phyloP scores from a whole-genome alignment of 73 alveolate species.

The Paramecium pentaurelia region DNA sequence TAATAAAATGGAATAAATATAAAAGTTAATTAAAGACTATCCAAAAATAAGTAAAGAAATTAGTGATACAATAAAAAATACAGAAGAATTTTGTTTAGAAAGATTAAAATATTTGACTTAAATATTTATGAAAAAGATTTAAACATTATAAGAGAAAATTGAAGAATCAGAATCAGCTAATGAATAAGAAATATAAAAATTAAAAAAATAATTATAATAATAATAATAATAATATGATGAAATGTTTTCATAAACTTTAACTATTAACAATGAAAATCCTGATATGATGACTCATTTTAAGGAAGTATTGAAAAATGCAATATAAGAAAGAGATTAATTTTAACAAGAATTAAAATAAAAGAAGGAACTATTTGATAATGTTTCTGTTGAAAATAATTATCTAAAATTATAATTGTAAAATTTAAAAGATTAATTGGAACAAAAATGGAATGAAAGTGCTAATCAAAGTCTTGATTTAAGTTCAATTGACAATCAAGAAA shows the following conservation, averaged over 20 bases:
- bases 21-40: neutral
- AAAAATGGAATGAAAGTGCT: neutral
- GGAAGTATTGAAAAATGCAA: neutral
- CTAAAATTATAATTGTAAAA: neutral
- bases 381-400: neutral
- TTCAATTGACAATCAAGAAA: neutral
- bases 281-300: conserved; percentile 11
- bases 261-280: neutral
- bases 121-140: neutral
- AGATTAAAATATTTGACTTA: neutral
- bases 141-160: neutral
- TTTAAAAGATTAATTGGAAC: neutral
- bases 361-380: neutral
- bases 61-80: neutral
- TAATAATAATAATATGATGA: neutral
- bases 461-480: neutral
- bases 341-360: neutral
- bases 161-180: neutral
- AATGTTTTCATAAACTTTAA: neutral
- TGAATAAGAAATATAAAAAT: neutral
- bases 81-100: neutral
- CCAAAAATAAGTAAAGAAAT: neutral
- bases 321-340: neutral
- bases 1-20: neutral
- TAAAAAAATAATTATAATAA: neutral